phyloP scores from a whole-genome alignment of 495 filamentous ascomycete genomes.

The Hypoxylon lenormandii region DNA sequence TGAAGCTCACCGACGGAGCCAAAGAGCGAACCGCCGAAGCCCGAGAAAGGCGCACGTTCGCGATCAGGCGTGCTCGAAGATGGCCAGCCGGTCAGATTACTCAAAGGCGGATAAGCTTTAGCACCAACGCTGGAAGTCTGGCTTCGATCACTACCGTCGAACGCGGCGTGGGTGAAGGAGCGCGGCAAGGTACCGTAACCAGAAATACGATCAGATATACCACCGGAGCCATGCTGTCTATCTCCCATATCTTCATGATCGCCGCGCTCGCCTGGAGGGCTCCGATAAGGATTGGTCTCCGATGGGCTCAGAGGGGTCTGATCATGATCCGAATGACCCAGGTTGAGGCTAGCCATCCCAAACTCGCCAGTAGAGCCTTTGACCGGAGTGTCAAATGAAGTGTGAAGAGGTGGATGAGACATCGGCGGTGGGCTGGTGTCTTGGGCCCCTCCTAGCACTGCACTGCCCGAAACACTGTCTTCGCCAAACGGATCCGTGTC shows the following conservation, averaged over 20 bases:
- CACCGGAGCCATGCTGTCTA: slow-evolving; percentile 52
- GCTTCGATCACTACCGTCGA: slow-evolving; percentile 84
- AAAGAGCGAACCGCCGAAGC: slow-evolving; percentile 81
- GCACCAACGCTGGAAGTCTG: slow-evolving; percentile 87
- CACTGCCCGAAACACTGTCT: slow-evolving; percentile 74
- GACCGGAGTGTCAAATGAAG: slow-evolving; percentile 68
- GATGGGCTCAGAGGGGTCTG: slow-evolving; percentile 81
- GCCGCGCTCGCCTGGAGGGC: slow-evolving; percentile 82
- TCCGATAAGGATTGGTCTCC: slow-evolving; percentile 97
- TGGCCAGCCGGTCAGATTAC: slow-evolving; percentile 76
- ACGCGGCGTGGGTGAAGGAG: slow-evolving; percentile 61
- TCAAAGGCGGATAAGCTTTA: slow-evolving; percentile 75
- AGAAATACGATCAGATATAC: slow-evolving; percentile 57
- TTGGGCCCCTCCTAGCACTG: slow-evolving; percentile 79
- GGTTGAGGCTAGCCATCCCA: slow-evolving; percentile 81
- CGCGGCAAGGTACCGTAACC: slow-evolving; percentile 62
- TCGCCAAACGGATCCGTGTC: slow-evolving; percentile 87
- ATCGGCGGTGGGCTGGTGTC: slow-evolving; percentile 73
- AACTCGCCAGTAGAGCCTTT: slow-evolving; percentile 72
- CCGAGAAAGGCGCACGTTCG: slow-evolving; percentile 72
- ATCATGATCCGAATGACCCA: slow-evolving; percentile 63
- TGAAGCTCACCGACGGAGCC: slow-evolving; percentile 76
- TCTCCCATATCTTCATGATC: slow-evolving; percentile 75
- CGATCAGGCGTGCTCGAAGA: slow-evolving; percentile 81
- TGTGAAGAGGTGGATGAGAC: slow-evolving; percentile 53